Evolutionary conservation across 306 rosid species (phyloP).

Genomic region (Cicer chorassanicum): DNA sequence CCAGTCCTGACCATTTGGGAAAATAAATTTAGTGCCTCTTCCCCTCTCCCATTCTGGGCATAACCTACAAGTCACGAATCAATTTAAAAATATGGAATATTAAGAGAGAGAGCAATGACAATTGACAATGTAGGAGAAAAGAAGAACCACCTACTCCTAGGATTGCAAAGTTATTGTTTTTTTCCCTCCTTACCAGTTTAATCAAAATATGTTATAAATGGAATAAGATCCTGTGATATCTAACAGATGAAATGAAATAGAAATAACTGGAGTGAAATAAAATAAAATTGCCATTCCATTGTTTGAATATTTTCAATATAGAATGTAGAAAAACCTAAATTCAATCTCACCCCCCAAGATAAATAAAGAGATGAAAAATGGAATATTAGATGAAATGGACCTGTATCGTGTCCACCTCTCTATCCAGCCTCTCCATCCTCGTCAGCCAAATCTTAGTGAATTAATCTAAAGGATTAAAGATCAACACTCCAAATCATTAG

Average conservation of each 20-base stretch:
- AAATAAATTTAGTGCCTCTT: conserved; percentile 57
- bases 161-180: conserved; percentile 8
- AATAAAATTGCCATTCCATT: not conserved
- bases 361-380: not conserved
- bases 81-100: conserved; percentile 18
- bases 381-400: not conserved
- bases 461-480: not conserved
- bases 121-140: not conserved
- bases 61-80: conserved; percentile 46
- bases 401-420: not conserved
- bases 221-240: not conserved
- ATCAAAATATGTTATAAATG: conserved; percentile 12
- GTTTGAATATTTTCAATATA: not conserved
- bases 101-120: not conserved
- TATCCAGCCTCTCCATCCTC: not conserved
- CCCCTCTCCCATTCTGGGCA: conserved; percentile 60
- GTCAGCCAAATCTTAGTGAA: not conserved
- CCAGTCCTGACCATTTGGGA: conserved; percentile 50
- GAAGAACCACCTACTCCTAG: not conserved
- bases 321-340: not conserved
- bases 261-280: not conserved
- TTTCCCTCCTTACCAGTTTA: not conserved
- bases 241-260: not conserved
- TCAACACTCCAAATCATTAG: not conserved
- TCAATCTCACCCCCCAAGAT: not conserved